These are phyloP conservation scores for Lepidium didymum DNA, from an alignment of 345 rosid genomes.

Conservation along the genomic window DNA sequence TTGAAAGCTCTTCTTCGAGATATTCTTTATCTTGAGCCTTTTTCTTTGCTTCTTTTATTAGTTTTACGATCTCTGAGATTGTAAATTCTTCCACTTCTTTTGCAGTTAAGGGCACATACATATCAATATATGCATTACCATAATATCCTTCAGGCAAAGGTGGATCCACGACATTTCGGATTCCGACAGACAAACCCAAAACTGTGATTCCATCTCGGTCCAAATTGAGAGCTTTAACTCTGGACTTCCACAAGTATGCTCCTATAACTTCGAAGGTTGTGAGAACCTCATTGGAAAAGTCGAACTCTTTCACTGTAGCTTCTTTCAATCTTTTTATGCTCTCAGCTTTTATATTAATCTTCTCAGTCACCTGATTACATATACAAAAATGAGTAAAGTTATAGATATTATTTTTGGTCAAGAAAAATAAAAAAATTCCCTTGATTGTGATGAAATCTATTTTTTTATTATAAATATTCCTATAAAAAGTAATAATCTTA, in stretches of 20 bases:
- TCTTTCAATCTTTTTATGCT: conserved; percentile 16
- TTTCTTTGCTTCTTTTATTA: conserved; percentile 18
- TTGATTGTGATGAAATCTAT: no score
- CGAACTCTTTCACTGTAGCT: background rate
- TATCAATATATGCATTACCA: conserved; percentile 15
- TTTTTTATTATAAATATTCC: no score
- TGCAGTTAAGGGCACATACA: conserved; percentile 3
- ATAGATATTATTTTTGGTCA: no score
- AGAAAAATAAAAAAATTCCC: no score
- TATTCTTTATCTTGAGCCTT: conserved; percentile 1
- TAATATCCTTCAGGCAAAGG: conserved; percentile 21
- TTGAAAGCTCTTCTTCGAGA: conserved; percentile 7
- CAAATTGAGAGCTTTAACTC: conserved; percentile 13
- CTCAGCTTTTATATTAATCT: background rate
- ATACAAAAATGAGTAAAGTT: background rate
- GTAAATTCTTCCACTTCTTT: conserved; percentile 3
- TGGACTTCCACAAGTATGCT: conserved; percentile 17
- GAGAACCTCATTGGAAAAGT: background rate
- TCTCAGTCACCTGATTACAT: conserved; percentile 5
- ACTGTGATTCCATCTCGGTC: conserved; percentile 14
- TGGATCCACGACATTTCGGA: background rate
- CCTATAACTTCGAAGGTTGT: conserved; percentile 20
- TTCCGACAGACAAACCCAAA: conserved; percentile 8
- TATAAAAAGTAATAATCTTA: no score
- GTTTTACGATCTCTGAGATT: conserved; percentile 5